Conservation (phyloP, 352 stramenopile genomes). For the Phytophthora colocasiae region DNA sequence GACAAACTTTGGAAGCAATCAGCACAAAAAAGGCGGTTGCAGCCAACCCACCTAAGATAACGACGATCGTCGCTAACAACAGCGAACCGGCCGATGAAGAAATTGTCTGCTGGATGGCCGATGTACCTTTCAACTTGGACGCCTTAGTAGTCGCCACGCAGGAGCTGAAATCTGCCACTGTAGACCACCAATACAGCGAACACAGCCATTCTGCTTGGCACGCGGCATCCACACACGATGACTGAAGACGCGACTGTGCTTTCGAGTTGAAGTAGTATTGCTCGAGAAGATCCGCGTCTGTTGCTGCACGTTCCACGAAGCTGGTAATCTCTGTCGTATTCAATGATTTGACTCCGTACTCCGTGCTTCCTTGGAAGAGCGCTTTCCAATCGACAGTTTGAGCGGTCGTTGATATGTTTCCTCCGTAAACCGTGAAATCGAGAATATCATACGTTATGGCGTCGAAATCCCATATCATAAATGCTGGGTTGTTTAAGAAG, state of each 20-base stretch:
- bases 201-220: conserved; percentile 75
- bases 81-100: conserved; percentile 27
- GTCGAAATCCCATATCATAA: conserved; percentile 87
- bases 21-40: conserved; percentile 25
- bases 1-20: conserved; percentile 27
- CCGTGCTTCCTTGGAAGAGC: conserved; percentile 59
- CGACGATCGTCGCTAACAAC: conserved; percentile 14
- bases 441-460: conserved; percentile 69
- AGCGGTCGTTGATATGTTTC: conserved; percentile 59
- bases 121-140: conserved; percentile 16
- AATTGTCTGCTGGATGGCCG: conserved; percentile 9
- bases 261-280: conserved; percentile 87
- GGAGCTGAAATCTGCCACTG: conserved; percentile 53
- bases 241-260: conserved; percentile 55
- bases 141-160: conserved; percentile 47
- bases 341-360: conserved; percentile 63
- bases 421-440: conserved; percentile 80
- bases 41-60: conserved; percentile 26
- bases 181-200: conserved; percentile 81
- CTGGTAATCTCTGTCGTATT: conserved; percentile 47
- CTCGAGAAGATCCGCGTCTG: conserved; percentile 54
- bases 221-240: conserved; percentile 42
- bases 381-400: conserved; percentile 56
- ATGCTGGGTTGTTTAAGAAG: conserved; percentile 92
- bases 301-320: conserved; percentile 56